Percentiles rank a stretch among this genome's conserved stretches.
Conservation (phyloP, 2,329 filamentous ascomycete species). For the Botrytis byssoidea region DNA sequence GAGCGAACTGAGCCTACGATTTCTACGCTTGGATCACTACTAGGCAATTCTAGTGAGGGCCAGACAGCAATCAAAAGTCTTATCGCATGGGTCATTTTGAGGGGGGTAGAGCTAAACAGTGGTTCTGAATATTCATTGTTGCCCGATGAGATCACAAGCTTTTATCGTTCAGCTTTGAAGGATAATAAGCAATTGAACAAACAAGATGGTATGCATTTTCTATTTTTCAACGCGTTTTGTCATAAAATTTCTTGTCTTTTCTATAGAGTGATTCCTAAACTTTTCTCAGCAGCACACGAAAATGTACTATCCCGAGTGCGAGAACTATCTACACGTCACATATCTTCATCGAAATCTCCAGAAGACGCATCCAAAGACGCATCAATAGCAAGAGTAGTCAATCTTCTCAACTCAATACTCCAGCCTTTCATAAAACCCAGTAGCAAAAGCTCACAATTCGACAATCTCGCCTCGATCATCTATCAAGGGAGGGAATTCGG, state of each 20-base stretch:
- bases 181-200: not conserved
- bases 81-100: constrained; percentile 7
- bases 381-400: not conserved
- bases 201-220: not conserved
- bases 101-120: not conserved
- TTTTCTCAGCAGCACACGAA: not conserved
- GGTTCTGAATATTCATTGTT: constrained; percentile 7
- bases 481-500: constrained; percentile 17
- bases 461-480: constrained; percentile 20
- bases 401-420: not conserved
- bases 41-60: constrained; percentile 4
- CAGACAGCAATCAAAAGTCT: constrained; percentile 11
- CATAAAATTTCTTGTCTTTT: not conserved
- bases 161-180: not conserved
- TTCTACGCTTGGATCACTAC: constrained; percentile 1
- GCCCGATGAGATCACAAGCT: constrained; percentile 8
- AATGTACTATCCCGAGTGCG: constrained; percentile 11
- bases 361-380: not conserved
- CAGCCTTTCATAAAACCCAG: not conserved
- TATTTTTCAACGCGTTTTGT: not conserved
- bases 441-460: not conserved
- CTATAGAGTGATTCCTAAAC: not conserved
- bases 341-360: not conserved
- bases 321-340: not conserved
- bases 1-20: not conserved